Evolutionary conservation across 495 filamentous ascomycete genomes (phyloP), one percentile per base, ranked within the genome.

Genomic region (Penicillium maclennaniae): DNA sequence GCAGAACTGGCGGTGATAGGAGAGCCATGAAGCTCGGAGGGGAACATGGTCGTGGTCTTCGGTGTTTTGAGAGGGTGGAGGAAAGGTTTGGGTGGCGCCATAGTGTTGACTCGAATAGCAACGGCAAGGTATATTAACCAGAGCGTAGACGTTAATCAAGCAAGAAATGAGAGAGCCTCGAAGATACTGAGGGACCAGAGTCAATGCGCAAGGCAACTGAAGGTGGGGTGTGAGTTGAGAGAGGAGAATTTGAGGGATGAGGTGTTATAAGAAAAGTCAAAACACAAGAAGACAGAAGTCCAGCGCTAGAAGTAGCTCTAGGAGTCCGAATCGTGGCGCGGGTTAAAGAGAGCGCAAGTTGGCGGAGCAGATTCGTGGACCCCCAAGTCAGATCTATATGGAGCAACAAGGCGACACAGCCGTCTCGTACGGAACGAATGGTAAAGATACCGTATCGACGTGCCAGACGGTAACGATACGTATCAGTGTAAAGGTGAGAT

Each of bases 41-140:
- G 89, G 61, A 92, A 89, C 16, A n/a, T 39, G 49, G 85, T 86
- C 46, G 82, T 80, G 45, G 83, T 87, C 63, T 83, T 77, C 25
- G 90, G 90, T 34, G 90, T 95, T 70, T 88, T 81, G 58, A 91
- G 79, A 58, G 89, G 80, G 63, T 82, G 77, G 47, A 91, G 80
- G 51, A 79, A 75, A 53, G 85, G 86, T 68, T 88, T 89, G 54
- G 69, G 59, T 44, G 70, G 58, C 62, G 83, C 74, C 76, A 69
- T 83, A 61, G 63, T 68, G 68, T 7, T 31, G 27, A 12, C 27
- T 31, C 27, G 27, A 31, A 12, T 3, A 31, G 27, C 27, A 31
- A 2, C 27, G 27, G 27, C 27, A 7, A 31, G 10, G 9, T 31
- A 12, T 1, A 6, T 31, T 31, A 7, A 31, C 4, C 9, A 7